Conservation (phyloP, 805 yeast species). For the Schwanniomyces polymorphus region DNA sequence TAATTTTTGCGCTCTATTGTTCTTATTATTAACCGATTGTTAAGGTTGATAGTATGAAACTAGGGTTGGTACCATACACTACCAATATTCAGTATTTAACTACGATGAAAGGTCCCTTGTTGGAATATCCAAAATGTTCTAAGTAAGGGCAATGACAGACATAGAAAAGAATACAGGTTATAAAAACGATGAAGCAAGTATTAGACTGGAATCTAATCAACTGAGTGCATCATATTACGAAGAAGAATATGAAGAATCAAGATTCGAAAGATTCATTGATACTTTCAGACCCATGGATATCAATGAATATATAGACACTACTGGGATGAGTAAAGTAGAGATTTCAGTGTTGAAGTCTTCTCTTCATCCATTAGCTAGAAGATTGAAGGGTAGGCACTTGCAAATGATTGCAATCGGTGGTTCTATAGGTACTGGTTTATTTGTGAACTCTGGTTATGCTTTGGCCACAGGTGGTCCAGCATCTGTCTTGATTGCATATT, state of each 20-base stretch:
- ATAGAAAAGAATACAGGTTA: neutral
- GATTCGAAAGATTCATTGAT: constrained; percentile 20
- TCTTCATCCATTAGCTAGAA: constrained; percentile 44
- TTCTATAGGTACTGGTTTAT: constrained; percentile 46
- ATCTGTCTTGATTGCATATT: constrained; percentile 52
- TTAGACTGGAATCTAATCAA: neutral
- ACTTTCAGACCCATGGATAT: constrained; percentile 39
- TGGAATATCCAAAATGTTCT: neutral
- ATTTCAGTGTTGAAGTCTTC: constrained; percentile 39
- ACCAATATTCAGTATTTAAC: neutral
- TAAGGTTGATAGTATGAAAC: neutral
- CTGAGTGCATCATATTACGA: neutral
- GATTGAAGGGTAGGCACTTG: constrained; percentile 47
- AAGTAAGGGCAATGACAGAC: neutral
- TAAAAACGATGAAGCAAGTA: neutral
- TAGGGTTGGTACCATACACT: neutral
- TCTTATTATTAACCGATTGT: neutral
- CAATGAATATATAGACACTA: constrained; percentile 39
- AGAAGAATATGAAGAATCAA: neutral
- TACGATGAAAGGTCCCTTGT: neutral
- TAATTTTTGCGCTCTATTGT: neutral
- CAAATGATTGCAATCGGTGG: constrained; percentile 75
- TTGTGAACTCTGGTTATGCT: constrained; percentile 38
- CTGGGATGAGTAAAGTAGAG: constrained; percentile 38
- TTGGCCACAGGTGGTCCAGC: constrained; percentile 44